Percentiles rank a stretch among this genome's conserved stretches.
Conservation (phyloP, 208 protist species). For the Porcisia deanei region DNA sequence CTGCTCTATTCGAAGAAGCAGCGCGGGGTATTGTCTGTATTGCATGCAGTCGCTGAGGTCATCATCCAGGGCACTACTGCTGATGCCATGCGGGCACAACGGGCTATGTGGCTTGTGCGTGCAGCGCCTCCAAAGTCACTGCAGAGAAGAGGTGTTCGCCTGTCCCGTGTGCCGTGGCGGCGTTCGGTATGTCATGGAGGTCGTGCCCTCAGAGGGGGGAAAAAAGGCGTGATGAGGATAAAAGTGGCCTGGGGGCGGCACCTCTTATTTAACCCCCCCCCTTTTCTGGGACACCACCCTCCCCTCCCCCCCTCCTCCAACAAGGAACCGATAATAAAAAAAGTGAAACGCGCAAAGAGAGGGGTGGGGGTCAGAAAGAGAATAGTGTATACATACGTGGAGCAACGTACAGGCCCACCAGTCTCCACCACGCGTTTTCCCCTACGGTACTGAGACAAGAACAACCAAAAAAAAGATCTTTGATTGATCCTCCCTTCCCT, state of each 20-base stretch:
- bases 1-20: background rate
- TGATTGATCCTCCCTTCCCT: too few relatives aligned
- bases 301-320: too few relatives aligned
- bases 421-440: too few relatives aligned
- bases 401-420: too few relatives aligned
- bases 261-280: background rate
- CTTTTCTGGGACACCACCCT: too few relatives aligned
- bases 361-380: too few relatives aligned
- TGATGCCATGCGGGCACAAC: constrained; percentile 73
- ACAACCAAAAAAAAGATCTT: too few relatives aligned
- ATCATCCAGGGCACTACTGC: constrained; percentile 26
- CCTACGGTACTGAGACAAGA: too few relatives aligned
- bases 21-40: constrained; percentile 46
- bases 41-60: constrained; percentile 39
- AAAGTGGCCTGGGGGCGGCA: background rate
- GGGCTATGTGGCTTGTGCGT: constrained; percentile 53
- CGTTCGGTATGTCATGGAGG: constrained; percentile 37
- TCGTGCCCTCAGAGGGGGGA: constrained; percentile 29
- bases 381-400: too few relatives aligned
- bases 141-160: constrained; percentile 40
- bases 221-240: too few relatives aligned
- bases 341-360: too few relatives aligned
- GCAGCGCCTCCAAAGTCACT: constrained; percentile 41
- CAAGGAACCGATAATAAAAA: too few relatives aligned
- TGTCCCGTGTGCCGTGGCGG: constrained; percentile 51